These are phyloP conservation scores for Botryotinia narcissicola DNA, from an alignment of 2,329 filamentous ascomycete species.

Conservation along the genomic window DNA sequence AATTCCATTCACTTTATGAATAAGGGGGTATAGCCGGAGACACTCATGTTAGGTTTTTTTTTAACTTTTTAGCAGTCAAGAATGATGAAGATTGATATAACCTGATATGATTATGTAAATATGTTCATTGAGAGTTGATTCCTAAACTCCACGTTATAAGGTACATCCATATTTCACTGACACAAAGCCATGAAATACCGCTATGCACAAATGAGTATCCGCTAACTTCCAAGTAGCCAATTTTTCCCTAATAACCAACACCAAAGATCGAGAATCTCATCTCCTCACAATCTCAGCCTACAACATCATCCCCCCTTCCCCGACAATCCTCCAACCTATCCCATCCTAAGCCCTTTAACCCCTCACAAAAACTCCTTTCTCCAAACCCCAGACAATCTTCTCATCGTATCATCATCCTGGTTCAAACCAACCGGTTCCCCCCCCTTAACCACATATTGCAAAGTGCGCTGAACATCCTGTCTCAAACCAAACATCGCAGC, in stretches of 20 bases:
- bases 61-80: neutral
- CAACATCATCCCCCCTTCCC: neutral
- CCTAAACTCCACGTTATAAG: neutral
- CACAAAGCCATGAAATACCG: neutral
- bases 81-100: neutral
- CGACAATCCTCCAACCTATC: neutral
- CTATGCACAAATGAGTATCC: neutral
- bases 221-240: neutral
- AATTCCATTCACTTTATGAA: neutral
- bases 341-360: neutral
- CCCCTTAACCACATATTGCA: neutral
- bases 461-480: rapidly evolving
- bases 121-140: neutral
- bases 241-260: neutral
- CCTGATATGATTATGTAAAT: neutral
- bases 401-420: neutral
- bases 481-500: neutral
- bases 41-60: rapidly evolving
- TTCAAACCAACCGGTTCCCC: neutral
- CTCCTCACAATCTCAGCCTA: neutral
- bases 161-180: neutral
- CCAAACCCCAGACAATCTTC: neutral
- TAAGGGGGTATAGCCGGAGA: neutral
- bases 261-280: neutral
- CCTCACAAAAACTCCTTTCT: neutral